phyloP scores from a whole-genome alignment of 305 asterid species.

The Salvia sclarea region DNA sequence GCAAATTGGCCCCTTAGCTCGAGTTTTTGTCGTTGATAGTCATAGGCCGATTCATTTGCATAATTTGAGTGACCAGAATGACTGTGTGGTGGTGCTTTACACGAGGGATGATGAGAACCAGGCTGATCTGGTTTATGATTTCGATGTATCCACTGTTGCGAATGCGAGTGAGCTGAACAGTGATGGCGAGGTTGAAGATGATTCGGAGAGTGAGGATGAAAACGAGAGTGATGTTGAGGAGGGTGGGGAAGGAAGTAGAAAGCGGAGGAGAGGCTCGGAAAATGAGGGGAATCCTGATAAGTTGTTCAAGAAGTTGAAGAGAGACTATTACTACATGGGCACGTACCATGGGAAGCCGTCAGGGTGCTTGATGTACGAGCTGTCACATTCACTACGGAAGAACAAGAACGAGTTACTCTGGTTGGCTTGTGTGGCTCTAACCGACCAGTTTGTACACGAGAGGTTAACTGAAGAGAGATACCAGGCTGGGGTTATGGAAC shows the following conservation, averaged over 20 bases:
- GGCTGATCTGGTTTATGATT: constrained; percentile 79
- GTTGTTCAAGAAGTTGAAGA: constrained; percentile 73
- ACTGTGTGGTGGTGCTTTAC: constrained; percentile 79
- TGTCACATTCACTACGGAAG: constrained; percentile 70
- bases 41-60: constrained; percentile 97
- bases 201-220: constrained; percentile 64
- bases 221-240: constrained; percentile 61
- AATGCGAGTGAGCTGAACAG: constrained; percentile 80
- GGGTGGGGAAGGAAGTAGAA: constrained; percentile 51
- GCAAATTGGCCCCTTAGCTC: constrained; percentile 58
- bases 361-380: constrained; percentile 95
- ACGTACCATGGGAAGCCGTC: constrained; percentile 96
- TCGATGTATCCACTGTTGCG: constrained; percentile 82
- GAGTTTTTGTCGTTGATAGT: constrained; percentile 89
- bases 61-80: constrained; percentile 71
- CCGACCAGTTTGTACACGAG: constrained; percentile 95
- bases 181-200: constrained; percentile 75
- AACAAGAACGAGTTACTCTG: constrained; percentile 84
- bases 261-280: constrained; percentile 62
- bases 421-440: constrained; percentile 93
- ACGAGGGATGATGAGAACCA: constrained; percentile 80
- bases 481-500: constrained; percentile 89
- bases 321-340: constrained; percentile 83
- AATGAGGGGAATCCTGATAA: constrained; percentile 64
- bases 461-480: constrained; percentile 89